Evolutionary conservation across 2,329 filamentous ascomycete genomes (phyloP).

Genomic region (Huntiella omanensis): DNA sequence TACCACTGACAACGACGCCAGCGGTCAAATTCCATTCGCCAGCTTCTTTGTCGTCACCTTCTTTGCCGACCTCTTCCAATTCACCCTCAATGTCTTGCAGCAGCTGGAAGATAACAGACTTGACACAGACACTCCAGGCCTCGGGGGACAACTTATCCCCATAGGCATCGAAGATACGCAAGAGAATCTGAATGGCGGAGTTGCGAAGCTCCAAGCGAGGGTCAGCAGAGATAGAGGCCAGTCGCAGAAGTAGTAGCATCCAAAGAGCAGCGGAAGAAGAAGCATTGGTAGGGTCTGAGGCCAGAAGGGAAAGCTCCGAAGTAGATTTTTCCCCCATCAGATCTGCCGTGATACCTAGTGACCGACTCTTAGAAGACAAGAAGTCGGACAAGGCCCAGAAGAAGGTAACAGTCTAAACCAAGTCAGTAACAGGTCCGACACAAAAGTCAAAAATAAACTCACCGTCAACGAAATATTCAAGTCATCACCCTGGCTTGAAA

Average conservation of each 20-base stretch:
- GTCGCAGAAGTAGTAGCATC: constrained; percentile 54
- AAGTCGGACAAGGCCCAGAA: constrained; percentile 94
- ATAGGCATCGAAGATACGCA: constrained; percentile 83
- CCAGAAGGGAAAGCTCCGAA: constrained; percentile 35
- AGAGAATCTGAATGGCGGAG: constrained; percentile 73
- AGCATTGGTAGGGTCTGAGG: constrained; percentile 36
- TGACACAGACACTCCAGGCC: constrained; percentile 70
- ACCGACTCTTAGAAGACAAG: constrained; percentile 41
- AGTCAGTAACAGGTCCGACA: constrained; percentile 9
- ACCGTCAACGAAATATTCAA: constrained; percentile 88
- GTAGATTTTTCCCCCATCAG: constrained; percentile 32
- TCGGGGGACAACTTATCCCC: constrained; percentile 59
- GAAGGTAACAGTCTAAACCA: constrained; percentile 60
- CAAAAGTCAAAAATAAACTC: constrained; percentile 17
- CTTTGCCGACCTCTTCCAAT: constrained; percentile 4
- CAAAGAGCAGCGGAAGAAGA: constrained; percentile 55
- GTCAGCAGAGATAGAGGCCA: constrained; percentile 55
- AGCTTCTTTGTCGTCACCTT: constrained; percentile 23
- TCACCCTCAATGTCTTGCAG: constrained; percentile 39
- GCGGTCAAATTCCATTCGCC: constrained; percentile 57
- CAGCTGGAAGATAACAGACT: constrained; percentile 62
- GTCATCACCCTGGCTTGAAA: constrained; percentile 77
- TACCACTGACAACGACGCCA: constrained; percentile 53
- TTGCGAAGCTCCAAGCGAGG: constrained; percentile 59
- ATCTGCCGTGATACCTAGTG: constrained; percentile 37